Percentiles rank a stretch among this genome's conserved stretches.
These are phyloP conservation scores for Fusarium liriodendri DNA, from an alignment of 2,329 filamentous ascomycete genomes.

Conservation along the genomic window DNA sequence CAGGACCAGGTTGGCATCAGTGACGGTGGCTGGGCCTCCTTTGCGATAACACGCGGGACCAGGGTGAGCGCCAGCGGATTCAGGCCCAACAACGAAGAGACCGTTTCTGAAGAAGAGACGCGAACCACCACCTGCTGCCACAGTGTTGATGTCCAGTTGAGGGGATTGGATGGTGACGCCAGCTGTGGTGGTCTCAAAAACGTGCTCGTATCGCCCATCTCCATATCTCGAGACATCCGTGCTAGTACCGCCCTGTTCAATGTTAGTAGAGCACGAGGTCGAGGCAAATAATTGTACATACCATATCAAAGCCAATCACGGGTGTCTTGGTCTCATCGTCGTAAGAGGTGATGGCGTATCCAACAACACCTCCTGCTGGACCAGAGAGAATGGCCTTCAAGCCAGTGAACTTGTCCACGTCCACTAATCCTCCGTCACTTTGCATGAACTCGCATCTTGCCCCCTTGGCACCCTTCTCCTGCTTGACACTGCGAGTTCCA, in stretches of 20 bases:
- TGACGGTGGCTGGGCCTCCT: constrained; percentile 90
- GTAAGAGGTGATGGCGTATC: constrained; percentile 91
- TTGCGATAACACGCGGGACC: constrained; percentile 93
- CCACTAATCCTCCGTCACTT: constrained; percentile 79
- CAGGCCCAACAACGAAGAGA: constrained; percentile 89
- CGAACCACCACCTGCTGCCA: constrained; percentile 89
- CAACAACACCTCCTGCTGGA: constrained; percentile 92
- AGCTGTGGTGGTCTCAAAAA: constrained; percentile 93
- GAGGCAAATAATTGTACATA: constrained; percentile 21
- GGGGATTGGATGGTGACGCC: constrained; percentile 95
- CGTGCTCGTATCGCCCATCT: constrained; percentile 88
- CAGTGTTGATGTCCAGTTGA: constrained; percentile 94
- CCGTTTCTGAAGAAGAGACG: constrained; percentile 89
- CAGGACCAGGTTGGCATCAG: constrained; percentile 89
- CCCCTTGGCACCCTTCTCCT: constrained; percentile 71
- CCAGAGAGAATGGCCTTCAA: constrained; percentile 88
- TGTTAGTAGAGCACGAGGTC: constrained; percentile 29
- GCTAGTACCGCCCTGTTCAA: constrained; percentile 76
- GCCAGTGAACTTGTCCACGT: constrained; percentile 85
- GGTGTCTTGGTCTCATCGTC: constrained; percentile 84
- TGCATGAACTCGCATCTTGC: constrained; percentile 97
- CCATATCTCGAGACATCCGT: constrained; percentile 93
- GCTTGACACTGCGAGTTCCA: constrained; percentile 78
- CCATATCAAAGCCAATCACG: constrained; percentile 95
- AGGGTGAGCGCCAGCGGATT: constrained; percentile 89